Conservation (phyloP, 768 basidiomycete species). For the Kwoniella sp. region DNA sequence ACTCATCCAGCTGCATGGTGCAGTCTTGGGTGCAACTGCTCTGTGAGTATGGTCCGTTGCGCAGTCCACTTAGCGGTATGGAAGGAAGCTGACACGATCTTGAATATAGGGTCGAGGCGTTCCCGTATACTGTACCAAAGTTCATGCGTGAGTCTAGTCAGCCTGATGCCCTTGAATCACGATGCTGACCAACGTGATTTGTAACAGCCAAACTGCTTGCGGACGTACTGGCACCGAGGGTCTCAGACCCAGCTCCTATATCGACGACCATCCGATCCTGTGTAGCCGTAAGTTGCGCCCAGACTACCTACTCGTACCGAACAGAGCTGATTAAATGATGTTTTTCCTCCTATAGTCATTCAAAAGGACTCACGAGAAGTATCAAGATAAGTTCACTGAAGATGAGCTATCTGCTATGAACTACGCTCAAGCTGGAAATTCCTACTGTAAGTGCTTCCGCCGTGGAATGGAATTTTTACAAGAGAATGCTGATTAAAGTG, state of each 20-base stretch:
- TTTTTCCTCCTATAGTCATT: constrained; percentile 25
- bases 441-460: constrained; percentile 55
- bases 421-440: constrained; percentile 85
- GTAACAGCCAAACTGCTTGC: constrained; percentile 69
- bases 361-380: constrained; percentile 68
- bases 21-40: constrained; percentile 90
- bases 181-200: background rate
- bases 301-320: too few relatives aligned
- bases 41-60: constrained; percentile 57
- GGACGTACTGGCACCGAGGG: constrained; percentile 75
- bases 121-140: constrained; percentile 90
- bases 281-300: constrained; percentile 56
- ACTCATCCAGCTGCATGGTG: constrained; percentile 76
- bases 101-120: constrained; percentile 80
- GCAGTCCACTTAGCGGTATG: too few relatives aligned
- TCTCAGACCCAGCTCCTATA: constrained; percentile 86
- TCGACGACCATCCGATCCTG: constrained; percentile 84
- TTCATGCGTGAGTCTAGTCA: constrained; percentile 65
- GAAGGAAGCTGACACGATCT: too few relatives aligned
- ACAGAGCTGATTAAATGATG: too few relatives aligned
- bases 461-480: too few relatives aligned
- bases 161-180: too few relatives aligned
- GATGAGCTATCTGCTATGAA: constrained; percentile 85
- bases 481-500: too few relatives aligned
- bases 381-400: constrained; percentile 82